Base-by-base conservation (phyloP, 495 filamentous ascomycete species). In the Penicillium goetzii region DNA sequence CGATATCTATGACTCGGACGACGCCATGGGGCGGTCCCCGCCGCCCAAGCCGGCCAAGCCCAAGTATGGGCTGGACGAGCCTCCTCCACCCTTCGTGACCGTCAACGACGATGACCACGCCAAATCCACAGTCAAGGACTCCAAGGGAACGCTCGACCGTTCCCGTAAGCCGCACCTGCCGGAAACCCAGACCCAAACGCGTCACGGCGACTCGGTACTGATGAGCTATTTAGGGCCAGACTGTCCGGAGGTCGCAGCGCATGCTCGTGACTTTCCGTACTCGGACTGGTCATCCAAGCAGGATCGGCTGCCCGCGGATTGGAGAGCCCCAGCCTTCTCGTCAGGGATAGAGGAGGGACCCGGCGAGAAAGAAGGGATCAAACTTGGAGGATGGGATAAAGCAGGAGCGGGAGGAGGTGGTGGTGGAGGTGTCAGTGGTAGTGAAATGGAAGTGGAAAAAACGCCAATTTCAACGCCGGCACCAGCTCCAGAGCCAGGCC, bases 1-100 rank as follows among this genome's bases (percentile, higher is more conserved):
- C 56, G 73, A 76, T 56, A 73, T 71, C 62, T 82, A 81, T 71
- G 80, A 83, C 68, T 72, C 76, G 62, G 77, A 83, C 63, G 79
- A 83, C 62, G 76, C 64, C 62, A 70, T 66, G 61, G 68, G 75
- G 58, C 68, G 67, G 60, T 77, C 75, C 19, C 78, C 78, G 38
- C 68, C 65, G 33, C 65, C 71, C 49, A 54, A 67, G 62, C n/a
- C 62, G 19, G 53, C 58, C 10, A 61, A 67, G 34, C 51, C 62
- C 53, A 68, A 72, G 56, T 72, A 73, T 69, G 59, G 33, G n/a
- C 58, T 56, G 30, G 71, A 69, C 36, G 59, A 70, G 11, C 58
- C 64, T n/a, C 64, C 59, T 25, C 74, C 78, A 2, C 77, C 78
- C 8, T 79, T 78, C 57, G 59, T 59, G 26, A 25, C 34, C 17